Percentiles rank a stretch among this genome's conserved stretches.
Conservation (phyloP, 768 basidiomycete species). For the Austroboletus eburneus region DNA sequence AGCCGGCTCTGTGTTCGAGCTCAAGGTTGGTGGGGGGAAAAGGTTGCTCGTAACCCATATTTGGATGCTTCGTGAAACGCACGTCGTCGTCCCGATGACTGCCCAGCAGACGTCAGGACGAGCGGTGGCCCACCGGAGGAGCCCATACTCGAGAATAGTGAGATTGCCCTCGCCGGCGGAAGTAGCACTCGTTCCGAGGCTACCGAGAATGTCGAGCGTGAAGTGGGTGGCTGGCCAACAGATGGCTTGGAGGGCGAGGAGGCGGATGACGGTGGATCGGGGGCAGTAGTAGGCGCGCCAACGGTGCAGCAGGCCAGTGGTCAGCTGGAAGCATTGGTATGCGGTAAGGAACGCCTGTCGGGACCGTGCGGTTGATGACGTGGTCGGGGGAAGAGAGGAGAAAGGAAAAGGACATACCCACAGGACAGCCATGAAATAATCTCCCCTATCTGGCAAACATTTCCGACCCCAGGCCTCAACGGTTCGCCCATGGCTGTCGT, state of each 20-base stretch:
- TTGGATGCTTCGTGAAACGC: conserved; percentile 76
- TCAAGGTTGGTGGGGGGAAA: conserved; percentile 14
- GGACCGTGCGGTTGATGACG: neutral
- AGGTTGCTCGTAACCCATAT: conserved; percentile 97
- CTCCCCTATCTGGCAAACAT: conserved; percentile 49
- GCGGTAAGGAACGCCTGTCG: conserved; percentile 76
- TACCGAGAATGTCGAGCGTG: conserved; percentile 70
- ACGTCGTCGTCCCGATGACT: conserved; percentile 84
- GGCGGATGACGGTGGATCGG: conserved; percentile 82
- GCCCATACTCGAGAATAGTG: conserved; percentile 21
- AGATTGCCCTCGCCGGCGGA: conserved; percentile 2
- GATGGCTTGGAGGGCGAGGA: conserved; percentile 90
- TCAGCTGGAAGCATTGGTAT: conserved; percentile 82
- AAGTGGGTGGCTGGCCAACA: conserved; percentile 94
- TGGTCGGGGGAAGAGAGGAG: neutral
- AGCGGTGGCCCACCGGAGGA: conserved; percentile 42
- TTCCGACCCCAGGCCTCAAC: conserved; percentile 25
- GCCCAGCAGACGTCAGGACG: conserved; percentile 90
- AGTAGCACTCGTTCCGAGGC: conserved; percentile 19
- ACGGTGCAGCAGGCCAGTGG: conserved; percentile 83
- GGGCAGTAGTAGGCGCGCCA: conserved; percentile 93
- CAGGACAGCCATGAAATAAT: conserved; percentile 62
- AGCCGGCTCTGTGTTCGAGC: conserved; percentile 1
- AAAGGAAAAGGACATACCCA: conserved; percentile 49
- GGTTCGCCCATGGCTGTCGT: neutral